Conservation (phyloP, 1,284 basidiomycete species). For the Cutaneotrichosporon sp. region DNA sequence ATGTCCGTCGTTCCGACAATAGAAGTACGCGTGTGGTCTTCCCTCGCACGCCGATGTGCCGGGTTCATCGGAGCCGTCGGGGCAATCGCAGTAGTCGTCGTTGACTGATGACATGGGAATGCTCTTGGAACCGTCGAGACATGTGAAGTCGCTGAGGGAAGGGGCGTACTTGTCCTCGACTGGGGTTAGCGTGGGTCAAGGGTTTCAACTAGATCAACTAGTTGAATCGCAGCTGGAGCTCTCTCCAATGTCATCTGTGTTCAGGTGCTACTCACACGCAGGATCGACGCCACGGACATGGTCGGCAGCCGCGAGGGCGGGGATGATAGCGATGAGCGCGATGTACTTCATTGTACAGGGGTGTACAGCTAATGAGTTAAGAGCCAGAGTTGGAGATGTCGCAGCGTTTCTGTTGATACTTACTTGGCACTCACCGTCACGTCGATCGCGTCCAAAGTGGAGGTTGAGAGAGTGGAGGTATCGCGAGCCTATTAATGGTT, state of each 20-base stretch:
- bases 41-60: slow-evolving; percentile 81
- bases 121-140: slow-evolving; percentile 43
- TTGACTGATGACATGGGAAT: slow-evolving; percentile 74
- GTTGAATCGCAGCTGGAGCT: too few relatives aligned
- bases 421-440: too few relatives aligned
- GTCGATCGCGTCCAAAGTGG: not conserved
- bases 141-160: slow-evolving; percentile 33
- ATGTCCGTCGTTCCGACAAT: slow-evolving; percentile 86
- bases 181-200: slow-evolving; percentile 14
- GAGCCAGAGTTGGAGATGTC: not conserved
- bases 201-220: too few relatives aligned
- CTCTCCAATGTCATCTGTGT: too few relatives aligned
- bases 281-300: slow-evolving; percentile 25
- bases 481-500: too few relatives aligned
- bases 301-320: slow-evolving; percentile 14
- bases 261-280: slow-evolving; percentile 13
- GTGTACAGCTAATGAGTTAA: not conserved
- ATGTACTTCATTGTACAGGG: slow-evolving; percentile 10
- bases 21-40: slow-evolving; percentile 64
- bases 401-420: not conserved
- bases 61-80: slow-evolving; percentile 90
- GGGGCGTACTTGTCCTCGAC: slow-evolving; percentile 23
- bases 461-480: not conserved
- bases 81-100: slow-evolving; percentile 93
- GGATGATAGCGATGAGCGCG: slow-evolving; percentile 20